Conservation (phyloP, 108 stramenopile genomes). For the Discostella pseudostelligera region DNA sequence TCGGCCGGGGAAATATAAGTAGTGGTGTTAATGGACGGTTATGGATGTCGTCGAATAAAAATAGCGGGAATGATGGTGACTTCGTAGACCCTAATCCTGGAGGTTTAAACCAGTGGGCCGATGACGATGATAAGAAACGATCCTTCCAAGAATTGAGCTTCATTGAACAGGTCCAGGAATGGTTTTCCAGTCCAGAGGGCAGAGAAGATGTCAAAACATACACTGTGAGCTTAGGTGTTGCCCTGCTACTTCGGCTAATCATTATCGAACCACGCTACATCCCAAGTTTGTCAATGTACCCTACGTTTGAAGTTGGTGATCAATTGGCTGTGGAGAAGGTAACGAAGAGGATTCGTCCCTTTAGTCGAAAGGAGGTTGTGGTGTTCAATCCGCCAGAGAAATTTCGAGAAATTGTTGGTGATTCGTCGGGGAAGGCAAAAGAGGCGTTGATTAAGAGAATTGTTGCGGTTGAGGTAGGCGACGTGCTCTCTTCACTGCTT, state of each 20-base stretch:
- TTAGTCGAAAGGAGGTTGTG: constrained; percentile 90
- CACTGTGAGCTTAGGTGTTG: constrained; percentile 67
- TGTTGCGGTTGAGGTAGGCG: constrained; percentile 88
- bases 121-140: constrained; percentile 27
- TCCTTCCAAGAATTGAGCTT: constrained; percentile 33
- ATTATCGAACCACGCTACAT: constrained; percentile 94
- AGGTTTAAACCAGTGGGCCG: constrained; percentile 38
- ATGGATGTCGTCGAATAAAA: constrained; percentile 5
- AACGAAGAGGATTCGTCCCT: constrained; percentile 81
- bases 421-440: constrained; percentile 53
- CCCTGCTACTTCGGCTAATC: constrained; percentile 69
- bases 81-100: constrained; percentile 42
- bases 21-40: neutral
- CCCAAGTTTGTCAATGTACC: constrained; percentile 93
- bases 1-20: neutral
- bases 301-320: constrained; percentile 96
- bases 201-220: constrained; percentile 80
- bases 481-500: neutral
- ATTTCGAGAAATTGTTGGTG: constrained; percentile 81
- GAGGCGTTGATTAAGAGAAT: constrained; percentile 96
- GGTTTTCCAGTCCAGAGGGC: constrained; percentile 62
- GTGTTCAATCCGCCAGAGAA: constrained; percentile 91
- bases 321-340: constrained; percentile 96
- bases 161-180: constrained; percentile 40
- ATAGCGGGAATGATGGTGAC: neutral